Percentiles rank a stretch among this genome's conserved stretches.
phyloP scores from a whole-genome alignment of 768 basidiomycete species.

The Phaffia tasmanica region DNA sequence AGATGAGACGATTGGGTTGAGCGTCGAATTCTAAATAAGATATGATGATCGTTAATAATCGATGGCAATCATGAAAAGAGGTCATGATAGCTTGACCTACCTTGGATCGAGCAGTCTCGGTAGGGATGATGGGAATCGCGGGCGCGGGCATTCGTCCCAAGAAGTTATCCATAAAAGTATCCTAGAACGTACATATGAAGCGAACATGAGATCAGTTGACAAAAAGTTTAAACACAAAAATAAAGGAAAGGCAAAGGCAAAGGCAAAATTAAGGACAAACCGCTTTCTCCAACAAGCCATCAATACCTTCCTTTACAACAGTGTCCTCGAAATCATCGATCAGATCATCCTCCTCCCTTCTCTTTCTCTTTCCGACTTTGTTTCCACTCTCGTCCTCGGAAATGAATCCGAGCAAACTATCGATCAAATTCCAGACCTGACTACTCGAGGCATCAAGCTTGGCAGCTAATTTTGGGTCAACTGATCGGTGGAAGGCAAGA shows the following conservation, averaged over 20 bases:
- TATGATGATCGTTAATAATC: constrained; percentile 32
- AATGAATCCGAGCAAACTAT: constrained; percentile 51
- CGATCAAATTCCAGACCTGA: constrained; percentile 55
- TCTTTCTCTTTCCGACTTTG: constrained; percentile 31
- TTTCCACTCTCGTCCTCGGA: constrained; percentile 28
- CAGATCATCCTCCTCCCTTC: constrained; percentile 61
- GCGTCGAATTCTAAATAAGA: constrained; percentile 3
- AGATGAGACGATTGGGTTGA: not conserved
- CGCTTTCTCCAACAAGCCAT: constrained; percentile 70
- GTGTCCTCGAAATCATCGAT: constrained; percentile 64
- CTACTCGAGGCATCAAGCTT: constrained; percentile 60
- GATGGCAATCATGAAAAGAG: not conserved
- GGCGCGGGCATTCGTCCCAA: constrained; percentile 45
- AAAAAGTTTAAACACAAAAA: not conserved
- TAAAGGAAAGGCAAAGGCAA: not conserved
- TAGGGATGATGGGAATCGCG: constrained; percentile 20
- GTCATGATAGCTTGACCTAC: constrained; percentile 1
- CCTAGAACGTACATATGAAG: constrained; percentile 43
- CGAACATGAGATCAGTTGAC: constrained; percentile 4
- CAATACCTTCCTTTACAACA: constrained; percentile 69
- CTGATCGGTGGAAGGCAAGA: constrained; percentile 77
- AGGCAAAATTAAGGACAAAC: constrained; percentile 43
- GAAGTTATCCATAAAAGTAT: constrained; percentile 69
- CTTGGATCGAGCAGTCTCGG: constrained; percentile 35
- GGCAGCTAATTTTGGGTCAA: constrained; percentile 58